Base-by-base conservation (phyloP, 73 alveolate species). In the Diophrys appendiculata region DNA sequence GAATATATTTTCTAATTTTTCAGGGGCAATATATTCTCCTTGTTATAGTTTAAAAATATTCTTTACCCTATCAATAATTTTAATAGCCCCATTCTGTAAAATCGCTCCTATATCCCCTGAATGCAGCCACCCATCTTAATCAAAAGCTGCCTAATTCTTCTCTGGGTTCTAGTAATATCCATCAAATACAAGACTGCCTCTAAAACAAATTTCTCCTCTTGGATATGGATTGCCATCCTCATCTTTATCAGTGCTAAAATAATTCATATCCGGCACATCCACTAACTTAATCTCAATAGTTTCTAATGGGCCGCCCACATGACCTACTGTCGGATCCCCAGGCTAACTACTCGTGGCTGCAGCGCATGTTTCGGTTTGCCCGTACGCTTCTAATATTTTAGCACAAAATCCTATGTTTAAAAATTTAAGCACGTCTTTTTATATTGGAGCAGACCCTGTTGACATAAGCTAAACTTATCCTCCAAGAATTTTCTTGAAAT, bases 11-110 rank as follows among this genome's bases (percentile, higher is more conserved):
- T 97, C 99, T 32, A 97, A 73, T 82, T 93, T 97, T 77, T 96
- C 99, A 1, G 99, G 98, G 22, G 98, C 97, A 64, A 97, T 94
- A 83, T 93, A 94, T 73, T 95, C 99, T 54, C 99, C 99, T 76
- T 94, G 92, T 29, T 92, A 84, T 55, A 94, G 90, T 79, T 95
- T 95, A 77, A 97, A 95, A 56, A 95, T 92, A 84, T 94, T 92
- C 79, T 96, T 94, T 70, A 64, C 65, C 32, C 85, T 55, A 84
- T 98, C 99, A 33, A 98, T 91, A 52, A 97, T 90, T 84, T 94
- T 86, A 30, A 91, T 28, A 28, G 97, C 94, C 5, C 99, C 99
- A 35, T 86, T 82, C 30, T 28, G 81, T 22, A 52, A 71, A 27
- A 72, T 43, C 55, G 79, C 55, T 53, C 69, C 99, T 18, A 95